Evolutionary conservation across 441 rosid genomes (phyloP), one percentile per base, ranked within the genome.

Genomic region (Brassica hybrid): DNA sequence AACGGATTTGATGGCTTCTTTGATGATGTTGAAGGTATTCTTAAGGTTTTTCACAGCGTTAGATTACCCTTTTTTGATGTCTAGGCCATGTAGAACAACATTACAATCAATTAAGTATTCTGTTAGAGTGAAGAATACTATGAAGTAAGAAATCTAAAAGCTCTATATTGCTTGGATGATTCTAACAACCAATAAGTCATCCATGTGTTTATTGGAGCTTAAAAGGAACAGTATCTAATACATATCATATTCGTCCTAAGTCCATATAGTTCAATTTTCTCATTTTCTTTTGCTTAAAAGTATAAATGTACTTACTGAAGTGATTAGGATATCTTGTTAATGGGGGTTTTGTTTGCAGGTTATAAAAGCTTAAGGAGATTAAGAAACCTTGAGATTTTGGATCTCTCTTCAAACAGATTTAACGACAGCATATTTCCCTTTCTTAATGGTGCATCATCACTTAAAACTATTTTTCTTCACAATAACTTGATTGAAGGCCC

Each of bases 381-480:
- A 52, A 61, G 69, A 50, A 76, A 62, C 41, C 30, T 76, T 12
- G 64, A 76, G 64, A 25, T 19, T 50, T 0, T 69, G 18, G 10
- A 76, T 61, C 14, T 76, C n/a, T 60, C 74, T 48, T 45, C 5
- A 4, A 76, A 76, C 41, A 0, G 0, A 2, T 76, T 76, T 14
- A 62, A 61, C 56, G 38, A 14, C 63, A 76, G 32, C 62, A 60
- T 76, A 0, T 60, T 76, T 21, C 70, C 70, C 5, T 76, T 50
- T 63, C 70, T 76, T 36, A 76, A 62, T 52, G 45, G 48, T 7
- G 75, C 65, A 34, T n/a, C 79, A 7, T 76, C 79, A 3, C 69
- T 76, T 7, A 69, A 2, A 69, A 14, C 14, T 50, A 65, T 76
- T 0, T 10, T 1, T 76, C 69, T 76, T 45, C 63, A 21, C 16